Evolutionary conservation across 192 early-diverging fungal species (phyloP).

Genomic region (Linnemannia hyalina): DNA sequence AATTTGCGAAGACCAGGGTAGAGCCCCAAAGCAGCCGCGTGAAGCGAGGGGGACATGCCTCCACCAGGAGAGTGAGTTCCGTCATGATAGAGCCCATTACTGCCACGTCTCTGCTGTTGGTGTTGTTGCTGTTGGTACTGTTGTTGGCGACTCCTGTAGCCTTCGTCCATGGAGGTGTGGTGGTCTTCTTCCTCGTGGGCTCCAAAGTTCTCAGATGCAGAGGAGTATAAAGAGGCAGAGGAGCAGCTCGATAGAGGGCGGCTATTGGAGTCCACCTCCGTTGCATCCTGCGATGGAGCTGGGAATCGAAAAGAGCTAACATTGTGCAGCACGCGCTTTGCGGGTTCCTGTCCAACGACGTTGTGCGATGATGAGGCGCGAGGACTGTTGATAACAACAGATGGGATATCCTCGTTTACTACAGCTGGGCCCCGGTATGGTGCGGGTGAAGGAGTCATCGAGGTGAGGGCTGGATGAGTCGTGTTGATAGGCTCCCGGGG

Average conservation of each 20-base stretch:
- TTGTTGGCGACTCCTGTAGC: neutral
- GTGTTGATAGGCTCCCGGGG: neutral
- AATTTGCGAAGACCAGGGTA: slow-evolving; percentile 48
- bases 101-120: neutral
- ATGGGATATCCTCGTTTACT: neutral
- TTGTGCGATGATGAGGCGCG: neutral
- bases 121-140: neutral
- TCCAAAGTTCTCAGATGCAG: neutral
- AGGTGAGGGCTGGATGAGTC: neutral
- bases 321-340: neutral
- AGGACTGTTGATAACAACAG: slow-evolving; percentile 14
- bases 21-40: slow-evolving; percentile 33
- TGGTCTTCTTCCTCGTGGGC: neutral
- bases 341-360: neutral
- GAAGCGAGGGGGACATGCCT: slow-evolving; percentile 17
- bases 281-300: neutral
- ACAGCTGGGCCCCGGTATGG: neutral
- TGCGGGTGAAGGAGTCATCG: neutral
- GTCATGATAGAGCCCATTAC: neutral
- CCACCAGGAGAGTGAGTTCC: neutral
- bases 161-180: neutral
- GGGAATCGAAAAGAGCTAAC: slow-evolving; percentile 29
- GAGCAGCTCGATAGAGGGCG: neutral
- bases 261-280: neutral
- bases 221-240: neutral